Base-by-base conservation (phyloP, 495 filamentous ascomycete genomes). In the Penicillium lagena region DNA sequence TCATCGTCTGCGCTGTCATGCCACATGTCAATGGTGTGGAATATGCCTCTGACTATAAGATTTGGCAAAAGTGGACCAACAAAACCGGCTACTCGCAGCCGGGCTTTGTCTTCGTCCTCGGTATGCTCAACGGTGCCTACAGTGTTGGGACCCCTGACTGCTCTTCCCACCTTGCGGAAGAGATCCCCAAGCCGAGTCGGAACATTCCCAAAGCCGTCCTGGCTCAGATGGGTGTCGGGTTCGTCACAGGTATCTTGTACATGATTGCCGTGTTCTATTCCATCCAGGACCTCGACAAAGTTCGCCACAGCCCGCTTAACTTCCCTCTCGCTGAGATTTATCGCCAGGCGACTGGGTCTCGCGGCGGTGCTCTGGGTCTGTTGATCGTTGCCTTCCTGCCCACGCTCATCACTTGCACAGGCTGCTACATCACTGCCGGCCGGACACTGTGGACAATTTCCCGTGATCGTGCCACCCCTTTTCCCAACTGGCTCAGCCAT, bases 51-150 rank as follows among this genome's bases (percentile, higher is more conserved):
- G 68, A 79, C 42, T 45, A 68, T 11, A 78, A 77, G 28, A 81
- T 89, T 10, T 88, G 82, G 82, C 69, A 62, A 7, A 58, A 77
- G 10, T 86, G 78, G 67, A 76, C 74, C 11, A 87, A 87, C 42
- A 50, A 68, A n/a, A 85, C 82, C 6, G 83, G 83, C 0, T 91
- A 83, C 68, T 67, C 66, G 22, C 77, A 71, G 39, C 67, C 80
- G 43, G 89, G 86, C 6, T 79, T 95, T 12, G 87, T 83, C 10
- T 95, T 95, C 51, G 64, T 90, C 11, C 66, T 81, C 2, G 89
- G 89, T 1, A 86, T 93, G 57, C 73, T 95, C 15, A 94, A 95
- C 54, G 89, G 87, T 13, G 87, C 89, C 9, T 95, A 85, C 58
- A 80, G 85, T 12, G 81, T 95, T 30, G 89, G 89, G 10, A 89